Conservation (phyloP, 164 flowering plant species). For the Aristolochia fimbriata region DNA sequence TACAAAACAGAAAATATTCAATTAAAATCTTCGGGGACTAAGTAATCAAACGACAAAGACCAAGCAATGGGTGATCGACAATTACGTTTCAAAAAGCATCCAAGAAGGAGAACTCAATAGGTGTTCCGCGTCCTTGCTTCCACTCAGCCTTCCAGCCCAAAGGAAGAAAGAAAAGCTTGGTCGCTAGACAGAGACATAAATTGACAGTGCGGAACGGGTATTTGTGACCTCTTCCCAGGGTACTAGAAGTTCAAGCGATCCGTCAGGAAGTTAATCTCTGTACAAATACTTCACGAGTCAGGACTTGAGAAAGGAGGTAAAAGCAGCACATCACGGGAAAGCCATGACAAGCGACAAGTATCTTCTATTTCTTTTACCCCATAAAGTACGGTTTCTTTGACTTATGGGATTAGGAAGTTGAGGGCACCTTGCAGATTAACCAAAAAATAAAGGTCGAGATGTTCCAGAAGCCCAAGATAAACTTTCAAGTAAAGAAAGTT, state of each 20-base stretch:
- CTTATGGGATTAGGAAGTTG: too few species aligned
- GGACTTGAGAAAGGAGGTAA: conserved; percentile 1
- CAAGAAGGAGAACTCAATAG: too few species aligned
- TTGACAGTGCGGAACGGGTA: not conserved
- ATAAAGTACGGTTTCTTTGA: too few species aligned
- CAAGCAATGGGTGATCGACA: too few species aligned
- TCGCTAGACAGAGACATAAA: not conserved
- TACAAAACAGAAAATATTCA: not conserved
- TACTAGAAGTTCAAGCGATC: conserved; percentile 2
- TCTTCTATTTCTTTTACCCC: conserved; percentile 2
- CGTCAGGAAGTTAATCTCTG: conserved; percentile 1
- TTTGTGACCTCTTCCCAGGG: not conserved
- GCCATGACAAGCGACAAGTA: conserved; percentile 1
- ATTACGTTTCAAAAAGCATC: too few species aligned
- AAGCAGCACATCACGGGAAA: conserved; percentile 3
- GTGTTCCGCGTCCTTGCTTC: too few species aligned
- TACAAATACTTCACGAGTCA: conserved; percentile 7
- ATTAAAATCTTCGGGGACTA: not conserved
- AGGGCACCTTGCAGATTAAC: too few species aligned
- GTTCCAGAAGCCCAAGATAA: too few species aligned
- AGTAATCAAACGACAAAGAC: not conserved
- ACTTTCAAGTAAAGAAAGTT: too few species aligned
- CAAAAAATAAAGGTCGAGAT: too few species aligned
- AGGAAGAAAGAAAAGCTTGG: too few species aligned
- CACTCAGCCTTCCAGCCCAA: too few species aligned